A percentile compares a stretch with the other conserved stretches of the same genome.
Conservation (phyloP, 2,329 filamentous ascomycete genomes). For the Calycina marina region DNA sequence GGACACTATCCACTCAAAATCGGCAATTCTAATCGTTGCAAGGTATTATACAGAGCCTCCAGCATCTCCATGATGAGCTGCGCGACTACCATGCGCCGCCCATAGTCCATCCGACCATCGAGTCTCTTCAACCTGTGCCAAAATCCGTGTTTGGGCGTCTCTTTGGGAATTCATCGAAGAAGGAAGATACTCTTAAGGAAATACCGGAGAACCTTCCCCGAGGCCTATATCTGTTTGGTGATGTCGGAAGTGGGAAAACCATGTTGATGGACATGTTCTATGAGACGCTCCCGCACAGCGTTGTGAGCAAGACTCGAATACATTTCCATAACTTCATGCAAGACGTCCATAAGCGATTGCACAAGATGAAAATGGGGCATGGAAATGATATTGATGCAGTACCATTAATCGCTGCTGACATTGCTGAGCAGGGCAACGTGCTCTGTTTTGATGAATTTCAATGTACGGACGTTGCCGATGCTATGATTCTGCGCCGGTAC, state of each 20-base stretch:
- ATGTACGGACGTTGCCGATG: conserved; percentile 94
- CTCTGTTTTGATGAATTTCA: conserved; percentile 99
- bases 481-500: conserved; percentile 82
- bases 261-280: conserved; percentile 99
- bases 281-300: conserved; percentile 71
- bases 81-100: conserved; percentile 56
- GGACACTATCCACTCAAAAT: no score
- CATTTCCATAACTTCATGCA: conserved; percentile 99
- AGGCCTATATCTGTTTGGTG: conserved; percentile 87
- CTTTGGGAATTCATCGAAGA: conserved; percentile 34
- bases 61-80: conserved; percentile 78
- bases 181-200: conserved; percentile 25
- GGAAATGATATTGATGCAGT: conserved; percentile 83
- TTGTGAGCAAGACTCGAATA: conserved; percentile 75
- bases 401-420: conserved; percentile 87
- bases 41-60: conserved; percentile 81
- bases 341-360: conserved; percentile 80
- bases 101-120: conserved; percentile 64
- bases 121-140: conserved; percentile 45
- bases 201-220: conserved; percentile 67
- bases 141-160: conserved; percentile 42
- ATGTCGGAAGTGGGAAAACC: conserved; percentile 95
- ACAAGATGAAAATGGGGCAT: conserved; percentile 77
- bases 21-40: no score
- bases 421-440: conserved; percentile 71